Evolutionary conservation across 176 grass and related monocot species (phyloP).

Genomic region (Ananas comosus): DNA sequence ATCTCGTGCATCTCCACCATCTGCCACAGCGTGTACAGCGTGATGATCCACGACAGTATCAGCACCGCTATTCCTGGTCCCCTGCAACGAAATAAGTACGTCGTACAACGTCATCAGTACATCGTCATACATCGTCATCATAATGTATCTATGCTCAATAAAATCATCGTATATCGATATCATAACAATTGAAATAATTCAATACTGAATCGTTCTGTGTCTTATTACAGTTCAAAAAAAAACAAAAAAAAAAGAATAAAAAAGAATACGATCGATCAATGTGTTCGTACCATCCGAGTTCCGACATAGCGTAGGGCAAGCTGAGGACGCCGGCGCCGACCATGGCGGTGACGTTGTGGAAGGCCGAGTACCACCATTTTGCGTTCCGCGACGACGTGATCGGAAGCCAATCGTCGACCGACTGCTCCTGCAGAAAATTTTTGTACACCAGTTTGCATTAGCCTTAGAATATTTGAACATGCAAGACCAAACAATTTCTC

Average conservation of each 20-base stretch:
- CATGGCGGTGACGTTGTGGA: slow-evolving; percentile 16
- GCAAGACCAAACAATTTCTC: no score
- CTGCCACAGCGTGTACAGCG: slow-evolving; percentile 55
- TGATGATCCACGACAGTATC: slow-evolving; percentile 40
- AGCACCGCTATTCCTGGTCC: slow-evolving; percentile 30
- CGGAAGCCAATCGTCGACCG: slow-evolving; percentile 3
- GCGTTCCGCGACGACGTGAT: background rate
- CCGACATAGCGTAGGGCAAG: slow-evolving; percentile 2
- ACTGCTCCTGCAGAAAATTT: no score
- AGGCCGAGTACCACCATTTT: slow-evolving; percentile 10
- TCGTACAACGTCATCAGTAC: no score
- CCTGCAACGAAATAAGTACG: slow-evolving; percentile 14
- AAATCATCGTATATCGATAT: no score
- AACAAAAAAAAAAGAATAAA: no score
- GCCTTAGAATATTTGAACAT: background rate
- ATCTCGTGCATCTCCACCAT: slow-evolving; percentile 70
- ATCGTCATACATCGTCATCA: no score
- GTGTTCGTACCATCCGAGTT: background rate
- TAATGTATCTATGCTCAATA: no score
- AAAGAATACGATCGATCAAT: background rate
- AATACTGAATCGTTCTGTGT: no score
- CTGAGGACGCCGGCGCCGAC: background rate
- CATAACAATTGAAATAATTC: no score
- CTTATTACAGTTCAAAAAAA: no score
- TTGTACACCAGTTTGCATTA: background rate